A percentile compares a stretch with the other conserved stretches of the same genome.
Conservation (phyloP, 495 filamentous ascomycete genomes). For the Tuber microsphaerosporum region DNA sequence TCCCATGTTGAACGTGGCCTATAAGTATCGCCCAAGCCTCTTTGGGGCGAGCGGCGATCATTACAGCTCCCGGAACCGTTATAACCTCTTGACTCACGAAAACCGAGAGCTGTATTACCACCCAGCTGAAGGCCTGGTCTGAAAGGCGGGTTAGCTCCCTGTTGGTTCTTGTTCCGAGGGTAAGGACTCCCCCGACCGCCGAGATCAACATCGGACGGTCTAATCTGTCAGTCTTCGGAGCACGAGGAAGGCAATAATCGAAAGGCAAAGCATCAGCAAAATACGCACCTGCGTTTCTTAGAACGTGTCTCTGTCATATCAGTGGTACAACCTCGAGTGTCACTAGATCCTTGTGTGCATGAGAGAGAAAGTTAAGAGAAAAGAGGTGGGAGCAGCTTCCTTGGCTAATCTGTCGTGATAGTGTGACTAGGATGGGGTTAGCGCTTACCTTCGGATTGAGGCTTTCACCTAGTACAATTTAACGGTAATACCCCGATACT, state of each 20-base stretch:
- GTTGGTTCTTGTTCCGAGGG: background rate
- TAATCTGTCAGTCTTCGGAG: background rate
- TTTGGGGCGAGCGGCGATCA: background rate
- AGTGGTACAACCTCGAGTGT: background rate
- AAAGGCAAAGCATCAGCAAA: background rate
- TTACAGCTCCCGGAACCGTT: background rate
- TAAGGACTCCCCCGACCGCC: background rate
- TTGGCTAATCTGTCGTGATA: too few relatives aligned
- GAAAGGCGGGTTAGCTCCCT: background rate
- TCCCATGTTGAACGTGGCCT: too few relatives aligned
- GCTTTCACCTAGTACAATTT: too few relatives aligned
- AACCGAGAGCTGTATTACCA: background rate
- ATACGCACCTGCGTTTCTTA: background rate
- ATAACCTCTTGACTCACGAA: too few relatives aligned
- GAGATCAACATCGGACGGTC: background rate
- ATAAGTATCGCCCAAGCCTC: background rate
- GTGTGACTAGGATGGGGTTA: background rate
- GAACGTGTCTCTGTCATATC: too few relatives aligned
- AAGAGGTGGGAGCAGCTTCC: background rate
- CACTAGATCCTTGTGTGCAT: background rate
- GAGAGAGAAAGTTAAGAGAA: background rate
- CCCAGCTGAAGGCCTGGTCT: too few relatives aligned
- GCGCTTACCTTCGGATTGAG: background rate
- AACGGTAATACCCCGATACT: background rate
- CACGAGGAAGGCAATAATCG: too few relatives aligned